A percentile compares a stretch with the other conserved stretches of the same genome.
phyloP scores from a whole-genome alignment of 192 early-diverging fungal genomes.

The Physocladia obscura region DNA sequence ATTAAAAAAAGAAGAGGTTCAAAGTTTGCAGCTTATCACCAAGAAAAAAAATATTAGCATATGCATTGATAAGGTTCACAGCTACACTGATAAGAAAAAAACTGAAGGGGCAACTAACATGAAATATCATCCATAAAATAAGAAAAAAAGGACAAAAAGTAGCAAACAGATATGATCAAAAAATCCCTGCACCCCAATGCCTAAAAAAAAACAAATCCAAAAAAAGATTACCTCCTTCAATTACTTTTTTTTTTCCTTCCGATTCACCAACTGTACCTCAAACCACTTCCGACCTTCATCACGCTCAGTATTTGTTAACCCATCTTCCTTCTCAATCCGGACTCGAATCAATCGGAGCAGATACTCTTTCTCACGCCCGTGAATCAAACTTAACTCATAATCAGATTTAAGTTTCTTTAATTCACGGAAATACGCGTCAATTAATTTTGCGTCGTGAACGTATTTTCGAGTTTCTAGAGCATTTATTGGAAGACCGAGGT shows the following conservation, averaged over 20 bases:
- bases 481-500: slow-evolving; percentile 41
- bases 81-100: too few relatives aligned
- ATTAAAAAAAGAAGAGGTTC: too few relatives aligned
- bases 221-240: not conserved
- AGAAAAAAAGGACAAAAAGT: not conserved
- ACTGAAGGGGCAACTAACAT: too few relatives aligned
- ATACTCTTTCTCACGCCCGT: slow-evolving; percentile 41
- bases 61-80: too few relatives aligned
- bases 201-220: not conserved
- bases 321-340: slow-evolving; percentile 40
- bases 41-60: too few relatives aligned
- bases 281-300: slow-evolving; percentile 46
- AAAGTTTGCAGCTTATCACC: too few relatives aligned
- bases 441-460: slow-evolving; percentile 32
- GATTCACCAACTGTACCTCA: slow-evolving; percentile 40
- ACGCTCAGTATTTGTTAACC: slow-evolving; percentile 18
- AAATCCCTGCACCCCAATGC: too few relatives aligned
- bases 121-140: too few relatives aligned
- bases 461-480: slow-evolving; percentile 48
- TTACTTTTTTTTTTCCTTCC: slow-evolving; percentile 32
- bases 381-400: slow-evolving; percentile 44
- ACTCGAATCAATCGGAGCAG: slow-evolving; percentile 46
- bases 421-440: slow-evolving; percentile 36
- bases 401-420: slow-evolving; percentile 44
- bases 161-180: not conserved